phyloP scores from a whole-genome alignment of 441 rosid genomes.

The Corymbia citriodora region DNA sequence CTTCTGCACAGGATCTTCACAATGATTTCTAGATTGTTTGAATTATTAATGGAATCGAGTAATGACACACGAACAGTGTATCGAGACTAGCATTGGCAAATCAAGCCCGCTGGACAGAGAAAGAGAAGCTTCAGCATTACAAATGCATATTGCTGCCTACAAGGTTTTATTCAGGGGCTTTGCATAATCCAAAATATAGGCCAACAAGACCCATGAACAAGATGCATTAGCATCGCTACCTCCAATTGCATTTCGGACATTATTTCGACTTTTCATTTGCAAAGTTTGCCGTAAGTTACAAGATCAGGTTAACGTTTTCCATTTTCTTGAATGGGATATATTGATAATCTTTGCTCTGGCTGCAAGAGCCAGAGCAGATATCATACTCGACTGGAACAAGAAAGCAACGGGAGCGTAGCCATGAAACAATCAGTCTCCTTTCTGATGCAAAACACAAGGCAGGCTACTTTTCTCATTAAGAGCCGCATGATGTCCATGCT shows the following conservation, averaged over 20 bases:
- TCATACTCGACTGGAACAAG: slow-evolving; percentile 29
- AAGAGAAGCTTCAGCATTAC: slow-evolving; percentile 77
- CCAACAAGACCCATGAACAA: background rate
- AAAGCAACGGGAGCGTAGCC: slow-evolving; percentile 44
- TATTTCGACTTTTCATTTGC: slow-evolving; percentile 1
- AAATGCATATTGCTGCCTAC: slow-evolving; percentile 28
- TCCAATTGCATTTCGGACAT: slow-evolving; percentile 9
- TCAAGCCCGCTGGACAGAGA: slow-evolving; percentile 90
- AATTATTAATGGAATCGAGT: slow-evolving; percentile 23
- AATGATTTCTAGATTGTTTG: slow-evolving; percentile 2
- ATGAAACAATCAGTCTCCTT: slow-evolving; percentile 81
- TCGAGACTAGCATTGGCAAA: slow-evolving; percentile 81
- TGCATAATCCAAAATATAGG: background rate
- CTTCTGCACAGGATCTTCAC: slow-evolving; percentile 20
- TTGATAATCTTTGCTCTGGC: slow-evolving; percentile 12
- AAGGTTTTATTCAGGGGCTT: slow-evolving; percentile 8
- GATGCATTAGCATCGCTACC: background rate
- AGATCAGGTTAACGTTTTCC: background rate
- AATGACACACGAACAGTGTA: slow-evolving; percentile 54
- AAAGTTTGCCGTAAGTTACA: slow-evolving; percentile 23
- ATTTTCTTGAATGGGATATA: background rate
- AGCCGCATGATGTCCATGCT: slow-evolving; percentile 86
- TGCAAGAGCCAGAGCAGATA: slow-evolving; percentile 19
- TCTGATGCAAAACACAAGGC: slow-evolving; percentile 92
- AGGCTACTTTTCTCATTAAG: slow-evolving; percentile 96